These are phyloP conservation scores for Ophiorrhiza pumila DNA, from an alignment of 257 asterid genomes.

Conservation along the genomic window DNA sequence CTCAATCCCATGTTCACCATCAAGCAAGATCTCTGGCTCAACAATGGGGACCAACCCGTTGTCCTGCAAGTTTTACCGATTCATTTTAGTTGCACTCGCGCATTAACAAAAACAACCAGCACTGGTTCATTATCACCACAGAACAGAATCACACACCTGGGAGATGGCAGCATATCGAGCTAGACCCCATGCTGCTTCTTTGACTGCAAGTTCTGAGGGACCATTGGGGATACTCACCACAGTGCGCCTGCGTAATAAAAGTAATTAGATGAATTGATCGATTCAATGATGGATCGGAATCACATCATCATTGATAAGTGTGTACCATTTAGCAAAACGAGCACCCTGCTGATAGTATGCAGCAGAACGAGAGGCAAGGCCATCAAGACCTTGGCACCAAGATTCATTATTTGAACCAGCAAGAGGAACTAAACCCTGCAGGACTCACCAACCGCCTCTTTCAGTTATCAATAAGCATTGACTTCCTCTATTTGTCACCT, in stretches of 20 bases:
- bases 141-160: constrained; percentile 35
- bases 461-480: background rate
- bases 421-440: constrained; percentile 74
- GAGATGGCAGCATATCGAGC: constrained; percentile 80
- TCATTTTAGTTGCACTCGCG: background rate
- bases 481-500: background rate
- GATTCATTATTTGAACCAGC: constrained; percentile 72
- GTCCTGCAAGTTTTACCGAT: constrained; percentile 38
- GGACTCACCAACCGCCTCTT: constrained; percentile 2
- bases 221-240: constrained; percentile 79
- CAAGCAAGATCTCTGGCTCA: constrained; percentile 78
- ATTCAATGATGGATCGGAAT: background rate
- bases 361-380: constrained; percentile 74
- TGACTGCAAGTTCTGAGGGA: constrained; percentile 69
- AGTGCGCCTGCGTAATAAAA: constrained; percentile 48
- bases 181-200: constrained; percentile 91
- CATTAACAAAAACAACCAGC: background rate
- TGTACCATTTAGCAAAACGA: constrained; percentile 64
- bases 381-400: constrained; percentile 87
- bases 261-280: background rate
- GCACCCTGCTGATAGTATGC: constrained; percentile 86
- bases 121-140: background rate
- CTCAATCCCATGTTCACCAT: constrained; percentile 68
- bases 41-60: constrained; percentile 79
- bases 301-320: background rate